Evolutionary conservation across 2,329 filamentous ascomycete species (phyloP).

Genomic region (Sporothrix protearum): DNA sequence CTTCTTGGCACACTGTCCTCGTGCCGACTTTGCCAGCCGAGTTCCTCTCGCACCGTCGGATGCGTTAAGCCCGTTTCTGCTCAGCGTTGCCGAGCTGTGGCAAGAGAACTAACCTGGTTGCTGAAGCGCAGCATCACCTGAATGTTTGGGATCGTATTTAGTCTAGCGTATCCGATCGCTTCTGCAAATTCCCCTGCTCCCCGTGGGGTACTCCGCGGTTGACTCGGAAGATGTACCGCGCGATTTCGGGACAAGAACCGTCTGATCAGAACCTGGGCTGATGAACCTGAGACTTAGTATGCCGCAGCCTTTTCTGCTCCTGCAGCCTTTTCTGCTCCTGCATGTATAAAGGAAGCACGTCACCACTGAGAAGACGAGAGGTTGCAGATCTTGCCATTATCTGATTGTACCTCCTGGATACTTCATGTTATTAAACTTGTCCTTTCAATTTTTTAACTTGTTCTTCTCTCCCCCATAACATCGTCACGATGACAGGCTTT

Average conservation of each 20-base stretch:
- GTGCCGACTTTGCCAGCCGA: background rate
- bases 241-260: background rate
- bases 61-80: background rate
- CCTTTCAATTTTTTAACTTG: background rate
- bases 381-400: conserved; percentile 23
- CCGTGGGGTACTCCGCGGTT: background rate
- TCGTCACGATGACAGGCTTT: background rate
- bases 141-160: background rate
- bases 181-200: background rate
- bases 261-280: no score
- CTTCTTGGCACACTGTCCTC: background rate
- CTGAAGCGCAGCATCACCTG: background rate
- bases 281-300: no score
- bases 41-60: background rate
- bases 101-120: background rate
- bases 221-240: background rate
- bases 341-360: background rate
- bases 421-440: background rate
- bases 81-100: background rate
- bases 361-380: background rate
- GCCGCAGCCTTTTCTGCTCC: no score
- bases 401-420: background rate
- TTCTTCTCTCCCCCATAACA: background rate
- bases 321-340: no score
- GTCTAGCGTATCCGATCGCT: background rate